Conservation (phyloP, 371 early-diverging fungal genomes). For the Cokeromyces recurvatus region DNA sequence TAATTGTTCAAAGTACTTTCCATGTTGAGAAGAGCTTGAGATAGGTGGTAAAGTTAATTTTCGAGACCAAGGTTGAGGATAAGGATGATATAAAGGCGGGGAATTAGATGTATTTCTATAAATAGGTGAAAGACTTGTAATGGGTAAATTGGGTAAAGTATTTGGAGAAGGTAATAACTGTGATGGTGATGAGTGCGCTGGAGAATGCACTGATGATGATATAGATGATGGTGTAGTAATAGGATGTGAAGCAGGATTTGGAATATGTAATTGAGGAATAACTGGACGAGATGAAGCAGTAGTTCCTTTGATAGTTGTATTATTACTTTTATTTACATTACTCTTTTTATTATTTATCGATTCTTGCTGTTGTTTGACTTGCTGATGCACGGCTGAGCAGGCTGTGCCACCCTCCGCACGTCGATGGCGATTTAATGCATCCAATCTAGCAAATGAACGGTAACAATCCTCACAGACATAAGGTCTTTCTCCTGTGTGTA, state of each 20-base stretch:
- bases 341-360: slow-evolving; percentile 3
- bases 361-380: slow-evolving; percentile 6
- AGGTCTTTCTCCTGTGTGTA: slow-evolving; percentile 76
- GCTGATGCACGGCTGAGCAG: slow-evolving; percentile 26
- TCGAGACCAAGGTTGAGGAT: slow-evolving; percentile 16
- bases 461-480: slow-evolving; percentile 38
- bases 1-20: slow-evolving; percentile 14
- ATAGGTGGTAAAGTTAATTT: slow-evolving; percentile 10
- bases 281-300: slow-evolving; percentile 9
- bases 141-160: slow-evolving; percentile 20
- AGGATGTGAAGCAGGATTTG: slow-evolving; percentile 21
- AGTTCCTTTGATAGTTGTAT: slow-evolving; percentile 2
- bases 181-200: background rate
- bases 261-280: slow-evolving; percentile 24
- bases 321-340: background rate
- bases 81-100: slow-evolving; percentile 5
- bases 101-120: slow-evolving; percentile 6
- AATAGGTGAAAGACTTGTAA: slow-evolving; percentile 14
- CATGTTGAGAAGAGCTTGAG: slow-evolving; percentile 4
- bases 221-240: background rate
- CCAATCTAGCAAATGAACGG: slow-evolving; percentile 71
- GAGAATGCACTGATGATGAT: background rate
- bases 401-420: slow-evolving; percentile 56
- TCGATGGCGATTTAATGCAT: slow-evolving; percentile 75
- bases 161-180: slow-evolving; percentile 25